Percentiles rank a stretch among this genome's conserved stretches.
Evolutionary conservation across 192 early-diverging fungal genomes (phyloP).

Genomic region (Gigaspora rosea): DNA sequence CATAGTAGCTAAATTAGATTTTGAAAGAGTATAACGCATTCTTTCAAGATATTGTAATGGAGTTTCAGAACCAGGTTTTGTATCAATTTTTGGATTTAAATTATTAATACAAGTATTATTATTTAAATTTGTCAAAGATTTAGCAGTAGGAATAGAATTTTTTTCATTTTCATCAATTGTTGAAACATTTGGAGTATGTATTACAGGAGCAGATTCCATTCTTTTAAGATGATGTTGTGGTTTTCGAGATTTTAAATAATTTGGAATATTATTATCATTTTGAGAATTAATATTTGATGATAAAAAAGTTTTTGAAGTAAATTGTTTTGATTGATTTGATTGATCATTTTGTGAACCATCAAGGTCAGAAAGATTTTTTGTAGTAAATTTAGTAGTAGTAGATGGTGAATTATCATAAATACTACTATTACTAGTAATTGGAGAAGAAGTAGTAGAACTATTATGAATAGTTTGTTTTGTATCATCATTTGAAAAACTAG

Average conservation of each 20-base stretch:
- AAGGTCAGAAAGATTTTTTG: not conserved
- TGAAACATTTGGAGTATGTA: not conserved
- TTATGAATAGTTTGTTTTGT: not conserved
- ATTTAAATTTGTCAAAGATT: constrained; percentile 28
- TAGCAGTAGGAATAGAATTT: not conserved
- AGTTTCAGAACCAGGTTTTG: constrained; percentile 37
- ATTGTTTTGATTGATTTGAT: not conserved
- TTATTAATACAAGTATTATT: not conserved
- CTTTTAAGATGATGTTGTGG: constrained; percentile 20
- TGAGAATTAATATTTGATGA: not conserved
- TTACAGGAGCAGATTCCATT: constrained; percentile 21
- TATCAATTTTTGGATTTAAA: not conserved
- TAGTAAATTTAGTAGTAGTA: not conserved
- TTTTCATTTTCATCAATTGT: not conserved
- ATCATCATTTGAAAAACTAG: not conserved
- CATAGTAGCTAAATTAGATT: constrained; percentile 53
- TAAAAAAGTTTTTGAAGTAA: not conserved
- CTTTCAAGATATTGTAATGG: constrained; percentile 47
- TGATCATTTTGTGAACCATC: not conserved
- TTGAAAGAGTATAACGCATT: constrained; percentile 49
- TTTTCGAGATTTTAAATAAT: constrained; percentile 3
- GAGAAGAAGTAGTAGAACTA: not conserved
- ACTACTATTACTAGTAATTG: not conserved
- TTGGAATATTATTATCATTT: not conserved
- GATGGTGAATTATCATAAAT: not conserved